Evolutionary conservation across 129 eudicot species (phyloP).

Genomic region (Flaveria trinervia): DNA sequence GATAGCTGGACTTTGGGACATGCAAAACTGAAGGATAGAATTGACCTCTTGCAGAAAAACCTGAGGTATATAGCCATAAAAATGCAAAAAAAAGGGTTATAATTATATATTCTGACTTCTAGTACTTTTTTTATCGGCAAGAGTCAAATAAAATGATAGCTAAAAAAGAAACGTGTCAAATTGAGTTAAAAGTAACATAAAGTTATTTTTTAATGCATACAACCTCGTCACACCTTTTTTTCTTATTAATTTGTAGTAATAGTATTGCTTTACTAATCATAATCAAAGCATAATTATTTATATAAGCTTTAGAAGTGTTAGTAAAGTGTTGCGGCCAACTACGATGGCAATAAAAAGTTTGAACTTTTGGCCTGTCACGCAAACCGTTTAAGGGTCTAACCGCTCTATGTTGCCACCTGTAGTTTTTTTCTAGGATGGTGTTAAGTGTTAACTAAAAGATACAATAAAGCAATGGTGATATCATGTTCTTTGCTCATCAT

Average conservation of each 20-base stretch:
- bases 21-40: conserved; percentile 75
- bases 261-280: no score
- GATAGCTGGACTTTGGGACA: conserved; percentile 54
- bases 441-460: background rate
- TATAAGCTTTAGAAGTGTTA: background rate
- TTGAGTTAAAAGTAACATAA: no score
- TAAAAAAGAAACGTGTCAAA: no score
- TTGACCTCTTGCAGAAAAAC: conserved; percentile 70
- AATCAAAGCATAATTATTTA: background rate
- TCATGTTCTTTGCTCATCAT: background rate
- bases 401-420: background rate
- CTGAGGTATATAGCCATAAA: conserved; percentile 44
- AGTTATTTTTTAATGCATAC: no score
- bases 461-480: background rate
- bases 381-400: no score
- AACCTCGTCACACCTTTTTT: no score
- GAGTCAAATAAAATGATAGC: no score
- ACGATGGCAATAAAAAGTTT: no score
- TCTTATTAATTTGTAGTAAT: no score
- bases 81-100: background rate
- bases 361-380: no score
- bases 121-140: no score
- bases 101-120: background rate
- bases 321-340: background rate
- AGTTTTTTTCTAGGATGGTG: background rate